Evolutionary conservation across 129 eudicot species (phyloP), one percentile per base, ranked within the genome.

Genomic region (Tanacetum coccineum): DNA sequence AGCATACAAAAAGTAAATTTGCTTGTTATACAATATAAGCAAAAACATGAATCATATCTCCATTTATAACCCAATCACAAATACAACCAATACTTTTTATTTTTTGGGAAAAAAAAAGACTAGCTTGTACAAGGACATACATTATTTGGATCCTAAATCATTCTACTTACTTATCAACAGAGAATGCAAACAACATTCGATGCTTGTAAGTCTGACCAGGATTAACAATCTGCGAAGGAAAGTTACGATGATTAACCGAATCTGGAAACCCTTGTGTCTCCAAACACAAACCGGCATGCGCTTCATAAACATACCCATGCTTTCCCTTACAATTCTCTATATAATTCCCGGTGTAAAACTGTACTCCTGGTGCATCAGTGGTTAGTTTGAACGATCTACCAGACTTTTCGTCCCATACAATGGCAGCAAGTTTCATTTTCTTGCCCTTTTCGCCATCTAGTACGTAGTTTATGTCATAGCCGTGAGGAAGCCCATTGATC

Each of bases 211-310:
- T 58, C 62, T 85, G 66, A 36, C 96, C 98, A 4, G 91, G 85
- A 53, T 60, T 48, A 25, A 92, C 81, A 66, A 92, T 88, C 40
- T 75, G 78, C 12, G 96, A 92, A 51, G 98, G 98, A 25, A 92
- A 92, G 51, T 85, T 85, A 0, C 87, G 91, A 19, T 92, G 96
- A 65, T 92, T 85, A 42, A 92, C 98, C 25, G 98, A 61, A 66
- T 92, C 96, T 1, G 98, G 98, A 56, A 83, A 92, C 57, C 87
- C 98, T 70, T 92, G 98, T 7, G 92, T 93, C 86, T 93, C 98
- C 79, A 93, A 77, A 72, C 88, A 82, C 64, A 88, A 73, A 6
- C 84, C 98, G 0, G 95, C 87, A 36, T 84, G 91, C 42, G 80
- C 70, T 44, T 81, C 57, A 53, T 92, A 92, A 47, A 83, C 81